Evolutionary conservation across 1,139 yeast genomes (phyloP).

Genomic region (Candida tetrigidarum): DNA sequence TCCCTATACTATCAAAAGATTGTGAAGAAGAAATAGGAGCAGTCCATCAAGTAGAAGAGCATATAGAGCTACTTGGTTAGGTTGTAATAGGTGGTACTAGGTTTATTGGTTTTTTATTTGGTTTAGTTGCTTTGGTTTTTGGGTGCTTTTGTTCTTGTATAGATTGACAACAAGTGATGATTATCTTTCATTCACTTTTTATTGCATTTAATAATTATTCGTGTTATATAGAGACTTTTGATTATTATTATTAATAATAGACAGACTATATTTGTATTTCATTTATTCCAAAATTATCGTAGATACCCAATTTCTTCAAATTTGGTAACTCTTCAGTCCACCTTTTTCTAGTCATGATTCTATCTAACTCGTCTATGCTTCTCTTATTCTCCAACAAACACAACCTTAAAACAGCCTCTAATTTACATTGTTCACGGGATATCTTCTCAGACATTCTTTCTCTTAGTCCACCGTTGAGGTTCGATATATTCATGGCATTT

Average conservation of each 20-base stretch:
- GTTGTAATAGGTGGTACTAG: too few relatives aligned
- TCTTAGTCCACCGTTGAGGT: constrained; percentile 53
- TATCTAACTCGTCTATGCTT: constrained; percentile 37
- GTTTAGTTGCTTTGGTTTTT: too few relatives aligned
- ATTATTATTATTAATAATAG: too few relatives aligned
- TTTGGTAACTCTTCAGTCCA: constrained; percentile 37
- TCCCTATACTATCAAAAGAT: constrained; percentile 21
- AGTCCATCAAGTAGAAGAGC: background rate
- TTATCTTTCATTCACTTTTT: background rate
- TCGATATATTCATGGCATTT: constrained; percentile 51
- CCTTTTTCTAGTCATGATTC: constrained; percentile 34
- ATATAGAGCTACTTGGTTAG: too few relatives aligned
- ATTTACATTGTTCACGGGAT: constrained; percentile 42
- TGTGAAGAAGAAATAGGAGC: background rate
- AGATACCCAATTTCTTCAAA: constrained; percentile 33
- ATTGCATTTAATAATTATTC: background rate
- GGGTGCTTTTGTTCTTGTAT: background rate
- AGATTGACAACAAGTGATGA: background rate
- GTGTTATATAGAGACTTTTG: background rate
- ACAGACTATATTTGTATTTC: constrained; percentile 1
- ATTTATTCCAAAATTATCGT: constrained; percentile 26
- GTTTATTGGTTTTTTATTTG: too few relatives aligned
- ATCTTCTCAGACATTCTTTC: constrained; percentile 50
- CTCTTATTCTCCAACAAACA: constrained; percentile 49
- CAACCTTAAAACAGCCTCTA: constrained; percentile 50